These are phyloP conservation scores for Myriangium duriaei DNA, from an alignment of 2,329 filamentous ascomycete species.

Conservation along the genomic window DNA sequence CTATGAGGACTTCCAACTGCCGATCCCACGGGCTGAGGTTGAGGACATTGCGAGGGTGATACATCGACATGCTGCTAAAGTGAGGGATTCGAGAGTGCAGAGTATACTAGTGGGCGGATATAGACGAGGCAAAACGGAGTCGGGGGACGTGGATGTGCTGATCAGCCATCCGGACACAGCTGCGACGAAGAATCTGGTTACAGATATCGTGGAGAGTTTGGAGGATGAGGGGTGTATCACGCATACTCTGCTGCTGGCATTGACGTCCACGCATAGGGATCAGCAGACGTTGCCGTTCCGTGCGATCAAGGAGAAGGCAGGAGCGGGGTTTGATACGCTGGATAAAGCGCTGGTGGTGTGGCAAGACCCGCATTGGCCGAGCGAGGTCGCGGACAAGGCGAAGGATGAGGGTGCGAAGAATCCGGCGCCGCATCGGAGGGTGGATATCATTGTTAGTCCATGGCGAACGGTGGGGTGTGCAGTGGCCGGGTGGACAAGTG, in stretches of 20 bases:
- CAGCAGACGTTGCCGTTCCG: slow-evolving; percentile 51
- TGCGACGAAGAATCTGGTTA: slow-evolving; percentile 57
- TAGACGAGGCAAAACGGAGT: slow-evolving; percentile 58
- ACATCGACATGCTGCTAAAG: slow-evolving; percentile 50
- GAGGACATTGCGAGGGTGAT: slow-evolving; percentile 54
- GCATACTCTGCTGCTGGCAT: slow-evolving; percentile 62
- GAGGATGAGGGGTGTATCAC: slow-evolving; percentile 62
- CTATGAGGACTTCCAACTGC: slow-evolving; percentile 68
- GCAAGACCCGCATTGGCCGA: slow-evolving; percentile 52
- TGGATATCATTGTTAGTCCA: slow-evolving; percentile 83
- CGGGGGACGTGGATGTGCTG: slow-evolving; percentile 77
- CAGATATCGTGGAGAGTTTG: slow-evolving; percentile 56
- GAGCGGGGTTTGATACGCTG: slow-evolving; percentile 67
- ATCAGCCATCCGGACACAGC: slow-evolving; percentile 63
- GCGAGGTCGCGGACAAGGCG: slow-evolving; percentile 24
- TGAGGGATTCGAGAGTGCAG: slow-evolving; percentile 44
- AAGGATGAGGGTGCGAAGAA: slow-evolving; percentile 40
- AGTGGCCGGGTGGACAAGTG: slow-evolving; percentile 76
- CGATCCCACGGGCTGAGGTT: slow-evolving; percentile 62
- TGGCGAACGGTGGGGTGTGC: slow-evolving; percentile 86
- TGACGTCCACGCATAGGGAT: slow-evolving; percentile 57
- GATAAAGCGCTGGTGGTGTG: slow-evolving; percentile 91
- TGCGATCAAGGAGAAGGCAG: slow-evolving; percentile 25
- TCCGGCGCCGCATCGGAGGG: slow-evolving; percentile 64
- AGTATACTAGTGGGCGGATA: slow-evolving; percentile 67